Base-by-base conservation (phyloP, 352 stramenopile species). In the Phytophthora aleatoria region DNA sequence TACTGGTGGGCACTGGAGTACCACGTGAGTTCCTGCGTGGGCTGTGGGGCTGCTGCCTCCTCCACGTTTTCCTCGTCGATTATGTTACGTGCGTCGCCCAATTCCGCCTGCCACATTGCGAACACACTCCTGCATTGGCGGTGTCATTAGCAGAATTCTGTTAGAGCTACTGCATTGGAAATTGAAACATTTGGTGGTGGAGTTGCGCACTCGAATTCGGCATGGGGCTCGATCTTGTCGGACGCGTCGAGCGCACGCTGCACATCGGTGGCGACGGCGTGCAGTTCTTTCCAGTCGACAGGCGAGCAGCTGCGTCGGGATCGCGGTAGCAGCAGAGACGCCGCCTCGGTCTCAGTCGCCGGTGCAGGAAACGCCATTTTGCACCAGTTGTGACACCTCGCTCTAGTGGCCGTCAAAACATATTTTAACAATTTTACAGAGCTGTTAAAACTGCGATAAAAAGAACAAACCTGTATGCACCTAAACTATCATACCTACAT, bases 1-100 rank as follows among this genome's bases (percentile, higher is more conserved):
- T 89, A 94, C n/a, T 78, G 71, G 61, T 89, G 83, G 13, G 79
- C 86, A 43, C 79, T 89, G 30, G 81, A 69, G 61, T 94, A 94
- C 86, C 86, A 94, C 48, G 27, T 73, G 57, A 67, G 80, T 52
- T 64, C 68, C 39, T 57, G 57, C 7, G 48, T 36, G 5, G 31
- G 31, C 8, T 36, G 35, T n/a, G 10, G 35, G 35, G 35, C 12
- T 16, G 35, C 12, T 20, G 48, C 47, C 6, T 41, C 35, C n/a
- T 53, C 56, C 27, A 62, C 53, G 8, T 58, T 55, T 36, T 33
- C 36, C 9, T 53, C 50, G 3, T 65, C 16, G 15, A 59, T 10
- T 54, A 24, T 30, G 10, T 61, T 58, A 7, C 53, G 38, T 3
- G 69, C 76, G 51, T 89, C 76, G 2, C 70, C 53, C 3, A 95